Evolutionary conservation across 371 early-diverging fungal genomes (phyloP), one percentile per base, ranked within the genome.

Genomic region (Basidiobolus heterosporus): DNA sequence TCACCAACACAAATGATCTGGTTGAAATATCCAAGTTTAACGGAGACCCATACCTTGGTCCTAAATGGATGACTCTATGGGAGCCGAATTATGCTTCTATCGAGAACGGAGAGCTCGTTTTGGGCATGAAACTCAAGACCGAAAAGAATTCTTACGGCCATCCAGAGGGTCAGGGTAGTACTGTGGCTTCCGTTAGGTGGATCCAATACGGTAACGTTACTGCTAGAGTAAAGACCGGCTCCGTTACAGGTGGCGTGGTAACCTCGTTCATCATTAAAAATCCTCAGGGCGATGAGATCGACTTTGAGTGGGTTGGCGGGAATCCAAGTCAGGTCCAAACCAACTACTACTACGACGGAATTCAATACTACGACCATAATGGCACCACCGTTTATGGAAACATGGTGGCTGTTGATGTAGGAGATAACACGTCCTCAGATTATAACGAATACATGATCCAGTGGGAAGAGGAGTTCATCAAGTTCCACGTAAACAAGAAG

Each of bases 261-360:
- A 70, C 79, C 14, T 74, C 80, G 13, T 74, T 83, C 52, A 78
- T 82, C 46, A 55, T 66, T 50, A 61, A 65, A 50, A 48, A 53
- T 41, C 36, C 48, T 44, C 44, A 63, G 42, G 72, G 69, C 9
- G 85, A 82, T 50, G 82, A 82, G 54, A 75, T 82, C 38, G 85
- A 82, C 56, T 82, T 65, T 54, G 82, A 85, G 58, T 76, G 72
- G 65, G 72, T 76, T 24, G 80, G 81, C 17, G 53, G 51, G n/a
- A 54, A 69, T 49, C 60, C 58, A 8, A 55, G 49, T 21, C 62
- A 61, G 18, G 75, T 68, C 15, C 74, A 81, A 57, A 61, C 78
- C 54, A 80, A 80, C 67, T 79, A 65, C 57, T 83, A 78, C 60
- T 76, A 62, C 58, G 57, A 69, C 50, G 73, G 72, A 35, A 48